These are phyloP conservation scores for Pseudonitzschia multiseries DNA, from an alignment of 108 stramenopile species.

Conservation along the genomic window DNA sequence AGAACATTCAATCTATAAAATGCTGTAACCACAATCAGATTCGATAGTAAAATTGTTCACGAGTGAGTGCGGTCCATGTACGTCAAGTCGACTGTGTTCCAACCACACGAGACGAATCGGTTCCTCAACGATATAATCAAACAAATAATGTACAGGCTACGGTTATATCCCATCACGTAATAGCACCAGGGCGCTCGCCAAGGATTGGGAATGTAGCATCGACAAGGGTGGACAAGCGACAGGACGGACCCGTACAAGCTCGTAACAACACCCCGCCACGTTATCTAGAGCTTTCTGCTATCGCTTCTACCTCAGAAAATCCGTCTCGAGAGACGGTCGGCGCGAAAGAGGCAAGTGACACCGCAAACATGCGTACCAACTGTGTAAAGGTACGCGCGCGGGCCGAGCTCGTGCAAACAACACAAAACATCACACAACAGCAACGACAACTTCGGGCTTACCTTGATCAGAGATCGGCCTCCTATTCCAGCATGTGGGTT, in stretches of 20 bases:
- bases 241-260: conserved; percentile 45
- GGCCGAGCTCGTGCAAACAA: conserved; percentile 53
- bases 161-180: conserved; percentile 80
- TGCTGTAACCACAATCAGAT: too few species aligned
- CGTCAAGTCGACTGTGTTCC: too few species aligned
- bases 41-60: background rate
- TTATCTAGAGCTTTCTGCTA: conserved; percentile 67
- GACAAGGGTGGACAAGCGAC: conserved; percentile 44
- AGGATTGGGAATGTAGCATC: conserved; percentile 80
- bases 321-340: conserved; percentile 46
- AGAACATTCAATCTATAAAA: too few species aligned
- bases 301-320: conserved; percentile 70
- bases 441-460: background rate
- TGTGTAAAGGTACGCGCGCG: conserved; percentile 62
- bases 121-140: background rate
- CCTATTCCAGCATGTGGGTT: conserved; percentile 19
- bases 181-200: conserved; percentile 77
- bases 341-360: conserved; percentile 62
- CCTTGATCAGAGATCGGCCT: background rate
- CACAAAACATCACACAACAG: conserved; percentile 3
- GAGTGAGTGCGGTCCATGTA: background rate
- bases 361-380: conserved; percentile 61
- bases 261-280: conserved; percentile 41
- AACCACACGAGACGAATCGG: background rate
- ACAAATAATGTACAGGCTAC: conserved; percentile 59